phyloP scores from a whole-genome alignment of 2,329 filamentous ascomycete species.

The Claviceps maximensis region DNA sequence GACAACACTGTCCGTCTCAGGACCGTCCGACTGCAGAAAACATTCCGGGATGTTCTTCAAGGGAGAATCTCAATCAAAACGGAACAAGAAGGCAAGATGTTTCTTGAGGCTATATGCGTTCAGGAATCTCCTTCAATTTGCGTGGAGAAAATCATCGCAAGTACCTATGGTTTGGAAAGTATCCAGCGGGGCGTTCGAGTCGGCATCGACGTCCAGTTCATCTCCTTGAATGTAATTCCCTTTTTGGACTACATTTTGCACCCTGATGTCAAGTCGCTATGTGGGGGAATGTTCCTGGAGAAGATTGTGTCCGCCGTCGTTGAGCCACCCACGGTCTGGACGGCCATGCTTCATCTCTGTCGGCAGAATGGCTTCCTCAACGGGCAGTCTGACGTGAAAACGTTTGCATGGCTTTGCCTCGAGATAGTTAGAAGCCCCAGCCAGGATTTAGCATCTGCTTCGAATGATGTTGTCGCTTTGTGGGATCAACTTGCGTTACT shows the following conservation, averaged over 20 bases:
- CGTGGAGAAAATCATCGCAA: not conserved
- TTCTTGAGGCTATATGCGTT: not conserved
- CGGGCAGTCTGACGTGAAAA: not conserved
- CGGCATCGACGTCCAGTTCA: not conserved
- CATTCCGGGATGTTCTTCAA: not conserved
- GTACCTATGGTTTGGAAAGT: not conserved
- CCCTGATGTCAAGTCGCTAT: not conserved
- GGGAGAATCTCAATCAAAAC: not conserved
- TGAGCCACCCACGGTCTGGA: not conserved
- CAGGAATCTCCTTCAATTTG: not conserved
- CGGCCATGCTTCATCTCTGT: not conserved
- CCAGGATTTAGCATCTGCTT: not conserved
- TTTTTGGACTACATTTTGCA: not conserved
- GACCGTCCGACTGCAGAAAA: not conserved
- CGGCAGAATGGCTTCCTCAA: not conserved
- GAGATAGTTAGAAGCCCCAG: slow-evolving; percentile 6
- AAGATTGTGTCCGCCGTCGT: not conserved
- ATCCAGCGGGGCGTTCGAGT: not conserved
- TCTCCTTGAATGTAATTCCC: not conserved
- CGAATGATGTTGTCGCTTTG: slow-evolving; percentile 4
- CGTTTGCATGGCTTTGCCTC: slow-evolving; percentile 10
- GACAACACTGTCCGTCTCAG: not conserved
- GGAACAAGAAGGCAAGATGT: not conserved
- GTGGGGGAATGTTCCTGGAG: not conserved
- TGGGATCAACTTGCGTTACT: slow-evolving; percentile 15